Evolutionary conservation across 176 grass and related monocot species (phyloP).

Genomic region (Hyparrhenia diplandra): DNA sequence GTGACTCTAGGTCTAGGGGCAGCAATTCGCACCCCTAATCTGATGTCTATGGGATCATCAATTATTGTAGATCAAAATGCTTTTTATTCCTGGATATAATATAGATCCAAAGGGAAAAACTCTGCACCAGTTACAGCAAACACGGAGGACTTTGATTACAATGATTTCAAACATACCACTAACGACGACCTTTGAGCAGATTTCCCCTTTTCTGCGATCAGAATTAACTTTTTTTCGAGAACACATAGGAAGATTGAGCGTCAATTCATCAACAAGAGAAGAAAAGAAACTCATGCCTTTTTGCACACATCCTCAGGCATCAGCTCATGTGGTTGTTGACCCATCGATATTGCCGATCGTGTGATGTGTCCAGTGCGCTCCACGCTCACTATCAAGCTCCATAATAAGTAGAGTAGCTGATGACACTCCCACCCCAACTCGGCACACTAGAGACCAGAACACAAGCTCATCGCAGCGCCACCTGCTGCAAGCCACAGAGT

Average conservation of each 20-base stretch:
- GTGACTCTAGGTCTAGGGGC: no score
- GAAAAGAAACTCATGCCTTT: background rate
- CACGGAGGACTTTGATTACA: no score
- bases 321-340: background rate
- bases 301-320: background rate
- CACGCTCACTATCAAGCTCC: constrained; percentile 17
- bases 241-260: background rate
- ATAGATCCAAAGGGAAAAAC: background rate
- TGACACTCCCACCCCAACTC: background rate
- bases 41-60: background rate
- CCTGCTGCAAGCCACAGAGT: background rate
- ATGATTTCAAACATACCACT: background rate
- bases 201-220: background rate
- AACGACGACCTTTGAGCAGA: background rate
- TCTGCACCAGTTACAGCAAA: background rate
- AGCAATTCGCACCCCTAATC: background rate
- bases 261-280: constrained; percentile 1
- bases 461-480: background rate
- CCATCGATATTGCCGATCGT: background rate
- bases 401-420: constrained; percentile 25
- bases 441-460: background rate
- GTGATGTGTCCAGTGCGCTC: constrained; percentile 14
- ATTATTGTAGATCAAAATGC: background rate
- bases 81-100: background rate
- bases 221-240: background rate